Percentiles rank a stretch among this genome's conserved stretches.
Conservation (phyloP, 352 stramenopile species). For the Phytophthora palmivora region DNA sequence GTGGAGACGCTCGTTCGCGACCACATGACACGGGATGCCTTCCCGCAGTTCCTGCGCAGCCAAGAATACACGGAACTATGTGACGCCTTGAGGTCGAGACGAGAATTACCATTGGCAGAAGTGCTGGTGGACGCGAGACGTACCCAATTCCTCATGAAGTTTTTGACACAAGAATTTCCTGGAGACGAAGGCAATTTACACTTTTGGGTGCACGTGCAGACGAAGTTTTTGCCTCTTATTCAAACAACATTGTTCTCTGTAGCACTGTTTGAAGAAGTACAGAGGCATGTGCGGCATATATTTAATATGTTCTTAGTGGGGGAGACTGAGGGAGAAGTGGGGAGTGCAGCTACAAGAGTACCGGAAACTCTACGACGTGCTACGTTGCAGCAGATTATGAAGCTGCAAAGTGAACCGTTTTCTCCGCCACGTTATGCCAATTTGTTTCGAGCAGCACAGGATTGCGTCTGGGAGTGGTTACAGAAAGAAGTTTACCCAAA, state of each 20-base stretch:
- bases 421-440: constrained; percentile 71
- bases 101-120: constrained; percentile 69
- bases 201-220: constrained; percentile 84
- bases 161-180: constrained; percentile 41
- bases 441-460: constrained; percentile 75
- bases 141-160: constrained; percentile 64
- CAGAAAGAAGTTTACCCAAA: constrained; percentile 63
- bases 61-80: constrained; percentile 62
- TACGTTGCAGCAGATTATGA: constrained; percentile 72
- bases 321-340: constrained; percentile 11
- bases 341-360: constrained; percentile 43
- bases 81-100: constrained; percentile 55
- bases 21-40: constrained; percentile 57
- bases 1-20: constrained; percentile 61
- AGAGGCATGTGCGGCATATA: constrained; percentile 62
- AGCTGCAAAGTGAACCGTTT: constrained; percentile 78
- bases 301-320: constrained; percentile 73
- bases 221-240: constrained; percentile 70
- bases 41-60: constrained; percentile 55
- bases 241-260: constrained; percentile 68
- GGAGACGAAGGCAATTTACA: constrained; percentile 57
- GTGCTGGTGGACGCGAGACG: constrained; percentile 63
- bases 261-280: constrained; percentile 78
- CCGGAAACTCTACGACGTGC: constrained; percentile 62
- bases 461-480: constrained; percentile 79